Base-by-base conservation (phyloP, 2,329 filamentous ascomycete genomes). In the Microcyclospora tardicrescens region DNA sequence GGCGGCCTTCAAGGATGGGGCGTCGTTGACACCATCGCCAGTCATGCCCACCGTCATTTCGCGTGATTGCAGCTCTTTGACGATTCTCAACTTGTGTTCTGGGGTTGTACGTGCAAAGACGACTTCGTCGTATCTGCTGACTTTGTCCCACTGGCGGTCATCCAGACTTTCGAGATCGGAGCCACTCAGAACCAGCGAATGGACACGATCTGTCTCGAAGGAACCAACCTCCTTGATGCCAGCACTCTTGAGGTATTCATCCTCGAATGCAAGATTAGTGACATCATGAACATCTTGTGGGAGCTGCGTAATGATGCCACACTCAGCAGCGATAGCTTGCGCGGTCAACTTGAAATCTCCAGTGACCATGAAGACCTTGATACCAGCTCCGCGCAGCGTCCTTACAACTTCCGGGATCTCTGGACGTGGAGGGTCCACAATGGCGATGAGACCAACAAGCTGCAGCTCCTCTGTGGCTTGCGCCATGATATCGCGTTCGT, bases 351-450 rank as follows among this genome's bases (percentile, higher is more conserved):
- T 77, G 54, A 82, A 85, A 52, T 87, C 82, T 9, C 82, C 81
- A 1, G 82, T 87, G 0, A 86, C 81, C 81, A 87, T 87, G 58
- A 82, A 79, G 24, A 85, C 76, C n/a, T 77, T 68, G 38, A 87
- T 80, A 1, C 79, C 79, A 3, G 83, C 82, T 1, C 72, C 67
- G 10, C 80, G 72, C 12, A 85, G 65, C 0, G 72, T 81, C n/a
- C 65, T 61, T 19, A 77, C 63, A 1, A 77, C 73, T 10, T 65
- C 64, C 0, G 73, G 69, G 27, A 77, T 77, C 48, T 78, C 75
- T 19, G 72, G 66, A 36, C 73, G 65, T 16, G 72, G 72, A 15
- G 74, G 74, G 49, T 79, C 74, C 24, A 75, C 67, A 35, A 78
- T 72, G 10, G 66, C 73, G 30, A 77, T 65, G 1, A 78, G 56